Evolutionary conservation across 2,329 filamentous ascomycete species (phyloP).

Genomic region (Exophiala mesophila): DNA sequence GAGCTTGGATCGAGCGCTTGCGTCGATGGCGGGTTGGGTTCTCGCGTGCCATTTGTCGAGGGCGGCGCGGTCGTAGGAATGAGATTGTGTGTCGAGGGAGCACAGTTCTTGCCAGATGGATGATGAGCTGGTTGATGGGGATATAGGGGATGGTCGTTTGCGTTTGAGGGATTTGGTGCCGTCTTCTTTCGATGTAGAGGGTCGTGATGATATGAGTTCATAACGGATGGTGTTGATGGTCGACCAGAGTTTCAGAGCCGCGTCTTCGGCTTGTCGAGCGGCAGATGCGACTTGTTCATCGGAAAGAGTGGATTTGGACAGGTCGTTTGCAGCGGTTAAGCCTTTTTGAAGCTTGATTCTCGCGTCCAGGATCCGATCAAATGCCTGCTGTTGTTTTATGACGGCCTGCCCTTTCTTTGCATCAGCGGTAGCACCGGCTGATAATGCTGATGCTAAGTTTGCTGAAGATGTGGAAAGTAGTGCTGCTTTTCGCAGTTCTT

Average conservation of each 20-base stretch:
- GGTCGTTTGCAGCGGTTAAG: slow-evolving; percentile 72
- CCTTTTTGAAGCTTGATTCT: slow-evolving; percentile 93
- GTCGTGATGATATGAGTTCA: slow-evolving; percentile 33
- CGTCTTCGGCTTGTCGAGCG: slow-evolving; percentile 73
- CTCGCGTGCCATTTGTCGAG: slow-evolving; percentile 90
- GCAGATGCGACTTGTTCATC: slow-evolving; percentile 31
- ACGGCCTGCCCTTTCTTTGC: slow-evolving; percentile 81
- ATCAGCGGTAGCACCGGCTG: slow-evolving; percentile 67
- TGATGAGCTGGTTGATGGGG: slow-evolving; percentile 50
- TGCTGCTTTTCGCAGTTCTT: slow-evolving; percentile 58
- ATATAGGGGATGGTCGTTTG: slow-evolving; percentile 47
- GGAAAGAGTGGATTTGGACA: slow-evolving; percentile 41
- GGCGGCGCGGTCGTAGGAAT: slow-evolving; percentile 61
- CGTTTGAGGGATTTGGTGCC: slow-evolving; percentile 36
- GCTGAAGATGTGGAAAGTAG: slow-evolving; percentile 62
- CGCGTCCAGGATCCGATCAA: slow-evolving; percentile 82
- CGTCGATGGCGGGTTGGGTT: slow-evolving; percentile 54
- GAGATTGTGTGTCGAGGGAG: slow-evolving; percentile 56
- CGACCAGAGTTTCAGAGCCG: slow-evolving; percentile 79
- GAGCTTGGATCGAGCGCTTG: slow-evolving; percentile 57
- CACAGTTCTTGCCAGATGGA: slow-evolving; percentile 70
- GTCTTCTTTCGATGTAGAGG: slow-evolving; percentile 30
- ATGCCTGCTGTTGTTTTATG: slow-evolving; percentile 76
- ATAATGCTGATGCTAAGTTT: slow-evolving; percentile 58
- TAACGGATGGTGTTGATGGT: slow-evolving; percentile 50